Base-by-base conservation (phyloP, 352 stramenopile species). In the Elongisporangium senticosum region DNA sequence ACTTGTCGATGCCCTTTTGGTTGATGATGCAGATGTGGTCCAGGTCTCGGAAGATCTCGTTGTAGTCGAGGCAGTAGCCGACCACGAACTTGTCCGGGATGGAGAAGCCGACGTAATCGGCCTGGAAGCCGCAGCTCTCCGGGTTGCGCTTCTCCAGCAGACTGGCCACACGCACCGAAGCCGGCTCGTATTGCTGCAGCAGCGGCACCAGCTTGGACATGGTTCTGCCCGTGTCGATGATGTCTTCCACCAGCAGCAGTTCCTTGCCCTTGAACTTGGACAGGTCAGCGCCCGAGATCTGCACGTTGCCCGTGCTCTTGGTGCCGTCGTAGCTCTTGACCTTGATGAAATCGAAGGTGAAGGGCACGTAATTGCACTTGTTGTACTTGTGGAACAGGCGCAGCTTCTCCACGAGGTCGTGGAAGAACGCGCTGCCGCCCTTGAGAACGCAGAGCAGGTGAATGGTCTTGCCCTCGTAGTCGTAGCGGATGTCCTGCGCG, bases 11-110 rank as follows among this genome's bases (percentile, higher is more conserved):
- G 50, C 95, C 95, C 3, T 69, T 64, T 22, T 98, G 70, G 64
- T 85, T 97, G 69, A 98, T 98, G 59, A 98, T 68, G 77, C 93
- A 98, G 59, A 98, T 97, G 79, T 98, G 93, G 62, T 96, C 80
- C 57, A 98, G 73, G 67, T 98, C 93, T 26, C 96, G 87, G 75
- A 98, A 98, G 52, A 96, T 85, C 72, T 98, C 93, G 74, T 98
- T 97, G 83, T 98, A 99, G 79, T 99, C 96, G 26, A 99, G 76
- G 65, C 95, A 98, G 79, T 97, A 98, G 43, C 96, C 96, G 56
- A 96, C 79, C 43, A 96, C 87, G 72, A 98, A 99, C 69, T 97
- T 88, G 79, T 98, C 83, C 1, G 96, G 96, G 68, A 99, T 97
- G 50, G 79, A 96, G 71, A 99, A 99, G 55, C 96, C 96, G 23